Base-by-base conservation (phyloP, 2,329 filamentous ascomycete species). In the Rhexocercosporidium sp. region DNA sequence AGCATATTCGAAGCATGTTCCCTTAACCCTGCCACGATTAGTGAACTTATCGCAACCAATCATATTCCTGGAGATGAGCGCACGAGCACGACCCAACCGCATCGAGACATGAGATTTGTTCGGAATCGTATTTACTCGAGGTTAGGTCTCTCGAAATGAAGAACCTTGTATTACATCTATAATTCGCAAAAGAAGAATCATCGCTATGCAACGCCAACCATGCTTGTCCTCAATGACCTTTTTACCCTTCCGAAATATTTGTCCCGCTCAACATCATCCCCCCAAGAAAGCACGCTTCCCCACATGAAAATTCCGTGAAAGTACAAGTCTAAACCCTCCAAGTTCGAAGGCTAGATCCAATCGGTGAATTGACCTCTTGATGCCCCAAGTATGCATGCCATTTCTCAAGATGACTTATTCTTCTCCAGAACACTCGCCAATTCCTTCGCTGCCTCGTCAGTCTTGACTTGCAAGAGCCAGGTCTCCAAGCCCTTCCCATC, bases 381-480 rank as follows among this genome's bases (percentile, higher is more conserved):
- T 16, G 16, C 20, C 18, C 29, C 11, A 49, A 31, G 14, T 31
- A 47, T 31, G 8, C 27, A 20, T 51, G 39, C 14, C 37, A 11
- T 46, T n/a, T 51, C 39, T 44, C 34, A 66, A 20, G 44, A 67
- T 44, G 71, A 54, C 65, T 88, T 88, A 73, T 88, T 87, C 66
- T 84, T 82, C 65, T 79, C 77, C 47, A 83, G 69, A 27, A 76
- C 69, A 18, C 72, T 71, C 16, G 78, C 77, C 63, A 88, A 74
- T 41, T 86, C 84, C 69, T 84, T 81, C 2, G 89, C 84, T 51
- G 77, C 77, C 34, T 81, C 80, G 16, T 78, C 74, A 53, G 81
- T 89, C 81, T 91, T 92, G 57, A 93, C 87, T 76, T 90, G 88
- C 18, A 94, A 78, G 76, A 90, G 85, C 89, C 90, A 94, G 4